Base-by-base conservation (phyloP, 306 rosid genomes). In the Casuarina cunninghamiana region DNA sequence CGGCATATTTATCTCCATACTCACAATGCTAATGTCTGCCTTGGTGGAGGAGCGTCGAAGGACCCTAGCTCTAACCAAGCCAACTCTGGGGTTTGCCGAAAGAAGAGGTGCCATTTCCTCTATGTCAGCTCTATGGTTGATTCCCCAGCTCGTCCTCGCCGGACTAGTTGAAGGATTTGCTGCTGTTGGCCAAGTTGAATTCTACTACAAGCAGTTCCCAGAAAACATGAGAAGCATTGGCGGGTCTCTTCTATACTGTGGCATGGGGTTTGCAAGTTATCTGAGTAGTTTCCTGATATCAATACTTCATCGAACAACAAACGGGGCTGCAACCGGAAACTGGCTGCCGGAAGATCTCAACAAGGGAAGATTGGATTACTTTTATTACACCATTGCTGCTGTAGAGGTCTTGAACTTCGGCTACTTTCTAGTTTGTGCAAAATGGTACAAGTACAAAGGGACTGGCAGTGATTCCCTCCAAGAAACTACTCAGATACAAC, bases 151-250 rank as follows among this genome's bases (percentile, higher is more conserved):
- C 51, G 0, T 69, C 5, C 6, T 94, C 5, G 84, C 90, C 2
- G 93, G 98, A 9, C 13, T 94, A 2, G 61, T 90, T 42, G 94
- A 92, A 58, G 78, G 87, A 10, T 92, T 94, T 44, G 55, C 82
- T 0, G n/a, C 89, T 0, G 77, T 94, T 21, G 97, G 95, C 60
- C 93, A 88, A 82, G 75, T 86, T 46, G 98, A 94, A 17, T 83
- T 94, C 17, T 92, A 89, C 88, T 90, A 92, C 84, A 92, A 92
- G 78, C 97, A 90, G 12, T 89, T 94, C 67, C 98, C 98, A 12
- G 94, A 94, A 88, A 92, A 94, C 78, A 92, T 94, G 98, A 88
- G 93, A 82, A 94, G 91, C 84, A 83, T 94, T 76, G 98, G 73
- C 16, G 96, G 93, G 61, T 80, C 97, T 70, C 78, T 94, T 5